Conservation (phyloP, 352 stramenopile species). For the Phytophthora pini region DNA sequence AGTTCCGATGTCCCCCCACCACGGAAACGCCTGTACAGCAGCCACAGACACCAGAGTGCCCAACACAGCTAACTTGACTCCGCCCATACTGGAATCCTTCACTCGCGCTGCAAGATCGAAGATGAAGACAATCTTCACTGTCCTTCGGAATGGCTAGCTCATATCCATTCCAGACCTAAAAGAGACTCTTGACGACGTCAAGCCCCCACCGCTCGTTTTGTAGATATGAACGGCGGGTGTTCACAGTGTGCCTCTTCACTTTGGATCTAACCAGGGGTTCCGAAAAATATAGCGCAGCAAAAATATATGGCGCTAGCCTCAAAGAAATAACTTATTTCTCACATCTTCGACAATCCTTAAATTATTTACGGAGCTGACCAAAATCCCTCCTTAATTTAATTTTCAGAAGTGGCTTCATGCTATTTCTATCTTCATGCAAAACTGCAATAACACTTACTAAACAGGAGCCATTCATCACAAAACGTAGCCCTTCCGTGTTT, state of each 20-base stretch:
- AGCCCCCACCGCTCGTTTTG: conserved; percentile 16
- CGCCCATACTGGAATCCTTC: conserved; percentile 11
- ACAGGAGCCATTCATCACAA: too few species aligned
- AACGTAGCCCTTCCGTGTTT: too few species aligned
- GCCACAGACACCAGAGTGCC: not conserved
- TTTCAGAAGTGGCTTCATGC: too few species aligned
- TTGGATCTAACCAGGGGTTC: not conserved
- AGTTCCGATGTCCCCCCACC: conserved; percentile 32
- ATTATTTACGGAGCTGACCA: too few species aligned
- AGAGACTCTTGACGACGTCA: conserved; percentile 14
- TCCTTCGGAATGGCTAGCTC: too few species aligned
- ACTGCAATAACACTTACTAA: too few species aligned
- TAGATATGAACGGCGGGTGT: conserved; percentile 2
- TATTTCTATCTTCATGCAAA: too few species aligned
- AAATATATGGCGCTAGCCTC: too few species aligned
- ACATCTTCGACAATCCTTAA: too few species aligned
- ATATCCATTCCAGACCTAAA: not conserved
- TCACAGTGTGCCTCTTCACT: conserved; percentile 5
- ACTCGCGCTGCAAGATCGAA: conserved; percentile 4
- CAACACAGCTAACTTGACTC: conserved; percentile 14
- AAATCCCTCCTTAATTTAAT: too few species aligned
- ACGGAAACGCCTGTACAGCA: conserved; percentile 23
- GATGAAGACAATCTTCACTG: not conserved
- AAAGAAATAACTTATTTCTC: too few species aligned
- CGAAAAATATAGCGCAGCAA: too few species aligned